Base-by-base conservation (phyloP, 176 grass and related monocot species). In the Aegilops bicornis region DNA sequence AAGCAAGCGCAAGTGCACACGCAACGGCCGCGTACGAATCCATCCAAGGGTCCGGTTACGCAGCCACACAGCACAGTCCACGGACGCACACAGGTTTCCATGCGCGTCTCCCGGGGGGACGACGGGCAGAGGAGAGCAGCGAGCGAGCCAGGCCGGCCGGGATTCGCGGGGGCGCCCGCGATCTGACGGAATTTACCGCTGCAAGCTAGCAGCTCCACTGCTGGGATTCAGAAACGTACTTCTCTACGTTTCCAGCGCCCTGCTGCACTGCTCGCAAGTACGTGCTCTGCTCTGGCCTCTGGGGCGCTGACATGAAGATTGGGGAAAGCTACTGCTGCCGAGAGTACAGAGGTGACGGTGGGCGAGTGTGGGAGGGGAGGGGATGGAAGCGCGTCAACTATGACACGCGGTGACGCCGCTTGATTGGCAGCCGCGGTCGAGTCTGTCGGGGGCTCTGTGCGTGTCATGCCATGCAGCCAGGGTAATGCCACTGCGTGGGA, bases 151-250 rank as follows among this genome's bases (percentile, higher is more conserved):
- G n/a, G 12, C 40, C 39, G n/a, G 70, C 39, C 72, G 75, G 76
- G 82, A 89, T 89, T 89, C 87, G 66, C 87, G 82, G 67, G 82
- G 67, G 81, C 69, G 32, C 39, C 61, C 17, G 4, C 80, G 86
- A 80, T 33, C 67, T 79, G 87, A 85, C 87, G 3, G 82, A 24
- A 58, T 80, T 74, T 66, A 89, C 87, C 71, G 73, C 43, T 7
- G 79, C 13, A 12, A 10, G 58, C 17, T 14, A 47, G 37, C 1
- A 1, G 43, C 43, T 48, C 13, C 45, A 6, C 50, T 16, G 56
- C 56, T 7, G 7, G 56, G 78, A 17, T 69, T 83, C 20, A 73
- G 54, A 61, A 84, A 39, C 64, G 50, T 48, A 37, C 27, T 37
- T 13, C 35, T 48, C 72, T 77, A 72, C 79, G 17, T 61, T 83